Evolutionary conservation across 306 rosid species (phyloP), one percentile per base, ranked within the genome.

Genomic region (Cicer yamashitae): DNA sequence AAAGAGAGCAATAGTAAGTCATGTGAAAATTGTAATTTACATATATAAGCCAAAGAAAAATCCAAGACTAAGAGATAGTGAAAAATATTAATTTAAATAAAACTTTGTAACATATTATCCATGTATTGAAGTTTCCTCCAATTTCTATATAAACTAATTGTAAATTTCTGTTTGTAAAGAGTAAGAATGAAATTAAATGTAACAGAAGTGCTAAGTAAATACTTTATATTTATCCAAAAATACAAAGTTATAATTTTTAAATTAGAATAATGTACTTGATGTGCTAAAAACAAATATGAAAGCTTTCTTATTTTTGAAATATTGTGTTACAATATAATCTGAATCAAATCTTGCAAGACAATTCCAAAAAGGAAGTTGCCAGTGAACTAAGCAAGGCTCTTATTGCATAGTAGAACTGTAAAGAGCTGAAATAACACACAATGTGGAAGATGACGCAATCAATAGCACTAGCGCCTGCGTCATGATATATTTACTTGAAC

Each of bases 11-110:
- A 60, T 51, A 13, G 40, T 75, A 52, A 56, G 62, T 45, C 72
- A 57, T 20, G 22, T 64, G 74, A 77, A 72, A 80, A 47, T 58
- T 47, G 59, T 57, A 64, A 76, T 56, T 40, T 67, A 76, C 67
- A 68, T 58, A 30, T 58, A 25, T 17, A 58, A 18, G 77, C 72
- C 71, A 72, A 12, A 34, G 3, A 79, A 39, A 72, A 43, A 64
- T 9, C 69, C 10, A 41, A n/a, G 44, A 72, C 17, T 12, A 12
- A 60, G 65, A 59, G 14, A 9, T 9, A 11, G 13, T 34, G 66
- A 30, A 60, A 59, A 30, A 11, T 0, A 6, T 6, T 30, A 34
- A 50, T 22, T 73, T 58, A 53, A 67, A 59, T 8, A 63, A 51
- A 67, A 25, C 34, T 25, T 25, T 25, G 34, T 25, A 25, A 67